phyloP scores from a whole-genome alignment of 192 early-diverging fungal genomes.

The Radiomyces spectabilis region DNA sequence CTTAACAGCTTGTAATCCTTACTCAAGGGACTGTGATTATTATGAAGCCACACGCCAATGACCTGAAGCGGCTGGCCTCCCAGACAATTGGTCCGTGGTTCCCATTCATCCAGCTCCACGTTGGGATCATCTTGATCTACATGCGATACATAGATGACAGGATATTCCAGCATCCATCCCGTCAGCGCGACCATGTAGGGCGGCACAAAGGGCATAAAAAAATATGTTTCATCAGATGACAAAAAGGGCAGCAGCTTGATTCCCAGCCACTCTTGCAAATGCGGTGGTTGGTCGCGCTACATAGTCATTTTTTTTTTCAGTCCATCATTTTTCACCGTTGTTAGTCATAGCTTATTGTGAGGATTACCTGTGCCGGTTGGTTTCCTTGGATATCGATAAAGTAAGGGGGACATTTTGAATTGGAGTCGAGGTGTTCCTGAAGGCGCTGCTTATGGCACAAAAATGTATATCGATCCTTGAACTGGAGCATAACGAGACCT shows the following conservation, averaged over 20 bases:
- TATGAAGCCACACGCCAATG: neutral
- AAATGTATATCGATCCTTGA: constrained; percentile 20
- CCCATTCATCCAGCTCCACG: constrained; percentile 18
- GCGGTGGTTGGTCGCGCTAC: no score
- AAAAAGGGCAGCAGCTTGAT: constrained; percentile 9
- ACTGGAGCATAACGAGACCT: constrained; percentile 10
- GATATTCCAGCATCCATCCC: constrained; percentile 28
- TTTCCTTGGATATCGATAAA: constrained; percentile 17
- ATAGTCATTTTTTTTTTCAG: no score
- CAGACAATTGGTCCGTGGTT: constrained; percentile 19
- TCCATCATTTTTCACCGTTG: neutral
- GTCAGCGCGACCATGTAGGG: constrained; percentile 22
- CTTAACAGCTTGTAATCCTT: constrained; percentile 4
- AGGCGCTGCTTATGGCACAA: constrained; percentile 7
- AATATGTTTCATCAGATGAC: neutral
- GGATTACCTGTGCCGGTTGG: constrained; percentile 7
- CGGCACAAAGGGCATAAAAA: constrained; percentile 2
- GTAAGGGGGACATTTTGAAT: neutral
- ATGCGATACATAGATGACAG: constrained; percentile 18
- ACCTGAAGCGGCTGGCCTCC: neutral
- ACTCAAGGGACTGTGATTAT: no score
- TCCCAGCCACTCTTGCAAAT: neutral
- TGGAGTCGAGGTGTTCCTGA: constrained; percentile 5
- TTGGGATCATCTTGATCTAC: neutral
- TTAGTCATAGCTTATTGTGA: no score